phyloP scores from a whole-genome alignment of 768 basidiomycete genomes.

The Tulasnella sp. region DNA sequence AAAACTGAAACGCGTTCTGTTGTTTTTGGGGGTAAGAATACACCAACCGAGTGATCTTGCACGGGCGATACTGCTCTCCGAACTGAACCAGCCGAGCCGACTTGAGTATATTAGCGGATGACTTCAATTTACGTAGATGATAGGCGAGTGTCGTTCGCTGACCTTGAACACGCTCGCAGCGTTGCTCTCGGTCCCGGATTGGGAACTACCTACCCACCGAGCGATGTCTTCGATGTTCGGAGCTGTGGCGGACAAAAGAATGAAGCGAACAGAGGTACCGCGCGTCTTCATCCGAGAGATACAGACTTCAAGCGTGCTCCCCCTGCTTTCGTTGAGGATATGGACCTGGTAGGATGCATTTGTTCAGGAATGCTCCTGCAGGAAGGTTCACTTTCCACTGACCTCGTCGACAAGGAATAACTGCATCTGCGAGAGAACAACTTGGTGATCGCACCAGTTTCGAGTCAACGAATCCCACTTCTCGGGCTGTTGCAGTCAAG shows the following conservation, averaged over 20 bases:
- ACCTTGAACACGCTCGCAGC: constrained; percentile 65
- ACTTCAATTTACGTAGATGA: too few species aligned
- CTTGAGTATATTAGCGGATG: neutral
- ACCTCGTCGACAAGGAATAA: constrained; percentile 92
- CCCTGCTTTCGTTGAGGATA: constrained; percentile 79
- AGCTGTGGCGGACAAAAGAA: constrained; percentile 86
- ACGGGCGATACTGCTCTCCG: constrained; percentile 85
- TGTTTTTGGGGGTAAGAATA: constrained; percentile 55
- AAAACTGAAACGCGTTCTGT: constrained; percentile 72
- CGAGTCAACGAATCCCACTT: constrained; percentile 95
- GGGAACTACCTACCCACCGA: constrained; percentile 56
- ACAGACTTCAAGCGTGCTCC: constrained; percentile 90
- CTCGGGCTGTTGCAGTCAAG: constrained; percentile 51
- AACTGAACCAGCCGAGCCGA: constrained; percentile 48
- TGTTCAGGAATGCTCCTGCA: neutral
- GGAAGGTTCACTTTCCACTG: constrained; percentile 8
- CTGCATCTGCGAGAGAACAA: constrained; percentile 56
- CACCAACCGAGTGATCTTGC: constrained; percentile 61
- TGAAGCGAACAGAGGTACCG: constrained; percentile 60
- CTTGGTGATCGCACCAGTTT: constrained; percentile 59
- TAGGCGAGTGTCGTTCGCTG: neutral
- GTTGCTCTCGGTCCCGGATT: constrained; percentile 25
- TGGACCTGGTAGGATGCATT: constrained; percentile 51
- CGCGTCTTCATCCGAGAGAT: constrained; percentile 82
- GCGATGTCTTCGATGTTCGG: constrained; percentile 90